Conservation (phyloP, 73 alveolate species). For the Tetrahymena thermophila region DNA sequence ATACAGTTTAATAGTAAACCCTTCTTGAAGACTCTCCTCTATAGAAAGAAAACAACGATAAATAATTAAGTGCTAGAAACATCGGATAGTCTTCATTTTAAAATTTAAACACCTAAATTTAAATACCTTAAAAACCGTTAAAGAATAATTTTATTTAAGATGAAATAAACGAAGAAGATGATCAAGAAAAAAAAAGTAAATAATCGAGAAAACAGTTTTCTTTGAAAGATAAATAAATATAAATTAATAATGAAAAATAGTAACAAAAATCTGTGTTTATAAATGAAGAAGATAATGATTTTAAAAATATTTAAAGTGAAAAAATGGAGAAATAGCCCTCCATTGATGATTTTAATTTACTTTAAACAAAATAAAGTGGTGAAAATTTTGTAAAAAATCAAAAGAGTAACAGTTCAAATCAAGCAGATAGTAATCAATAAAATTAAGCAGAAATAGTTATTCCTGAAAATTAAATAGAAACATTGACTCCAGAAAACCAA, state of each 20-base stretch:
- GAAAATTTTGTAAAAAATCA: too few relatives aligned
- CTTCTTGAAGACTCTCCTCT: background rate
- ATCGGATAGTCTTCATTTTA: background rate
- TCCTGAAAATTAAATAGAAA: background rate
- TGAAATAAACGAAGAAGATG: background rate
- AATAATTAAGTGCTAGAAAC: background rate
- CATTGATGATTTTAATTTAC: background rate
- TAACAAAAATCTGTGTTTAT: too few relatives aligned
- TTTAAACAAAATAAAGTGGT: background rate
- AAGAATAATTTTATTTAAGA: too few relatives aligned
- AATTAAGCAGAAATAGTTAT: background rate
- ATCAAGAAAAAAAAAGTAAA: too few relatives aligned
- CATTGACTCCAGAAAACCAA: background rate
- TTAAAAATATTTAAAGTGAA: background rate
- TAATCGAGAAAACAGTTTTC: too few relatives aligned
- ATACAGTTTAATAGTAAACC: background rate
- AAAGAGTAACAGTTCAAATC: background rate
- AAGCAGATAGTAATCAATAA: background rate
- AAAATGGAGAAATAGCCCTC: background rate
- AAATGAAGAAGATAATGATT: too few relatives aligned
- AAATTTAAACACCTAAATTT: background rate
- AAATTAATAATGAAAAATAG: too few relatives aligned
- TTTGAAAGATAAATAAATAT: too few relatives aligned
- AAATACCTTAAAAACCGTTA: too few relatives aligned
- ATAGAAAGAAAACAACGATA: too few relatives aligned